These are phyloP conservation scores for Barnettozyma vustinii DNA, from an alignment of 805 yeast species.

Conservation along the genomic window DNA sequence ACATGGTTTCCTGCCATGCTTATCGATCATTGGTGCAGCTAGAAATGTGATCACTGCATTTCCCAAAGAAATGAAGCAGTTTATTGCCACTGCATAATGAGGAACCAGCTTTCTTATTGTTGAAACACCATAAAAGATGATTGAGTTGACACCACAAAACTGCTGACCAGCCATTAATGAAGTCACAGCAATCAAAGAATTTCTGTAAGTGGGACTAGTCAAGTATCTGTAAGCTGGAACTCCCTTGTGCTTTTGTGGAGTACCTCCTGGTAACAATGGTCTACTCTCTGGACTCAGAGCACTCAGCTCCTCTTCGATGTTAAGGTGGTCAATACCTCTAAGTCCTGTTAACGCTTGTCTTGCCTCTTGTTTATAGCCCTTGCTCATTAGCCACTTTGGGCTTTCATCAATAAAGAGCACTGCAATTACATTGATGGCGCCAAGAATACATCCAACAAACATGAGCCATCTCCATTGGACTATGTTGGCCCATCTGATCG, in stretches of 20 bases:
- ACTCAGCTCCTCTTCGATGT: slow-evolving; percentile 15
- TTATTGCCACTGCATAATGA: slow-evolving; percentile 59
- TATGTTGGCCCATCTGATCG: slow-evolving; percentile 60
- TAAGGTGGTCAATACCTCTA: slow-evolving; percentile 27
- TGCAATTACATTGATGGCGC: slow-evolving; percentile 41
- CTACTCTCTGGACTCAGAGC: slow-evolving; percentile 1
- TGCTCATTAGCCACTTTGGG: slow-evolving; percentile 72
- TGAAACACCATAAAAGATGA: slow-evolving; percentile 88
- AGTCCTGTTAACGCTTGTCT: slow-evolving; percentile 29
- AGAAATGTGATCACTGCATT: slow-evolving; percentile 70
- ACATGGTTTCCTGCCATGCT: slow-evolving; percentile 68
- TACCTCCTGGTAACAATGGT: slow-evolving; percentile 3
- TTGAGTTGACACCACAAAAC: slow-evolving; percentile 88
- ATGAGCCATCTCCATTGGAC: slow-evolving; percentile 70
- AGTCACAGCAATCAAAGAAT: slow-evolving; percentile 61
- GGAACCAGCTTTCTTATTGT: slow-evolving; percentile 74
- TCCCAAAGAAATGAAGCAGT: slow-evolving; percentile 67
- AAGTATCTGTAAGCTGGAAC: slow-evolving; percentile 41
- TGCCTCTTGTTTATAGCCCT: slow-evolving; percentile 42
- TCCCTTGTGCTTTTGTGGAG: background rate
- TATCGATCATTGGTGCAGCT: slow-evolving; percentile 74
- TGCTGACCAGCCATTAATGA: slow-evolving; percentile 82
- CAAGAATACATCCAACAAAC: slow-evolving; percentile 53
- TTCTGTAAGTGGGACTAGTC: slow-evolving; percentile 42
- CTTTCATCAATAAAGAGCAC: slow-evolving; percentile 56